Percentiles rank a stretch among this genome's conserved stretches.
Conservation (phyloP, 495 filamentous ascomycete genomes). For the Sphaerosporella brunnea region DNA sequence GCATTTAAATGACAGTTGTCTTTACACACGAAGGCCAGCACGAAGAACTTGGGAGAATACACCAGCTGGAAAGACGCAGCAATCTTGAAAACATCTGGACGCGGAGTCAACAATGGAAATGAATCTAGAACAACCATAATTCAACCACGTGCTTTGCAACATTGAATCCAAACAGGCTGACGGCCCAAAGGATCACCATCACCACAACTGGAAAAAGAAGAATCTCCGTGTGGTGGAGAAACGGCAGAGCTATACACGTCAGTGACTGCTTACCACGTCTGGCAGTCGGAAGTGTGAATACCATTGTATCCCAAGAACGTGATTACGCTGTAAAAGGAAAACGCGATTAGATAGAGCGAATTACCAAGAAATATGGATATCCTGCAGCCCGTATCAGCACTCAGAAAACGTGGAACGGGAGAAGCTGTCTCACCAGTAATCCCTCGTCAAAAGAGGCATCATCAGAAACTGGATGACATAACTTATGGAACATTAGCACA, state of each 20-base stretch:
- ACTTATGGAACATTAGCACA: slow-evolving; percentile 9
- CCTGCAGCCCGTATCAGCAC: slow-evolving; percentile 22
- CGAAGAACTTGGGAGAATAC: too few species aligned
- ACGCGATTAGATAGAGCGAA: slow-evolving; percentile 50
- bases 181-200: slow-evolving; percentile 43
- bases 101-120: too few species aligned
- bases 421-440: slow-evolving; percentile 40
- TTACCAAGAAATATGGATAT: slow-evolving; percentile 53
- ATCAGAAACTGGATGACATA: slow-evolving; percentile 59
- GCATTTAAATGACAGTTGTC: too few species aligned
- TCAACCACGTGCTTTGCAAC: slow-evolving; percentile 33
- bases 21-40: too few species aligned
- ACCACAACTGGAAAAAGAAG: slow-evolving; percentile 45
- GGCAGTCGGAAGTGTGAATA: slow-evolving; percentile 15
- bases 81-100: too few species aligned
- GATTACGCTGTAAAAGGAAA: slow-evolving; percentile 53
- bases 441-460: slow-evolving; percentile 39
- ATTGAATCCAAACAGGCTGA: slow-evolving; percentile 40
- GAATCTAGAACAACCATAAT: slow-evolving; percentile 6
- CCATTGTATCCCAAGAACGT: slow-evolving; percentile 59
- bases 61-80: too few species aligned
- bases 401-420: too few species aligned
- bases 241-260: slow-evolving; percentile 39
- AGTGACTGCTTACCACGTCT: slow-evolving; percentile 5
- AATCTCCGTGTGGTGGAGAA: slow-evolving; percentile 55